phyloP scores from a whole-genome alignment of 371 early-diverging fungal species.

The Smittium mucronatum region DNA sequence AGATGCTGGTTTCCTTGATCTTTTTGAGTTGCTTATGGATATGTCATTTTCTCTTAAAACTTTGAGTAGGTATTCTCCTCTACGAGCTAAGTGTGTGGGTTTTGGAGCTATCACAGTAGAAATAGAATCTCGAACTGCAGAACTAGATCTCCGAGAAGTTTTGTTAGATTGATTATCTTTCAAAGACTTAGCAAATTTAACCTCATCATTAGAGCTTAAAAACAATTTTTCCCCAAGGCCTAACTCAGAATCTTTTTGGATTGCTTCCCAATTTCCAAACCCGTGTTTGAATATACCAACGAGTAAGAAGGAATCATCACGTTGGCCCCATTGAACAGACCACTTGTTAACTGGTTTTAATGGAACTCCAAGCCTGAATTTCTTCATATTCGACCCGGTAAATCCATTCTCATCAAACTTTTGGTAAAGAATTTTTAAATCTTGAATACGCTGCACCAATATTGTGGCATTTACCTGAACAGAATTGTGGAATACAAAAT shows the following conservation, averaged over 20 bases:
- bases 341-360: constrained; percentile 78
- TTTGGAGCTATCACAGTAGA: constrained; percentile 48
- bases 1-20: not conserved
- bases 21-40: constrained; percentile 16
- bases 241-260: constrained; percentile 63
- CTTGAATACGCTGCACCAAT: constrained; percentile 24
- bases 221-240: constrained; percentile 74
- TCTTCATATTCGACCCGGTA: not conserved
- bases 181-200: constrained; percentile 17
- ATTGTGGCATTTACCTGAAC: constrained; percentile 70
- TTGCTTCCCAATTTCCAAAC: constrained; percentile 82
- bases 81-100: constrained; percentile 66
- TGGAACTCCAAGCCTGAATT: constrained; percentile 49
- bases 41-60: constrained; percentile 35
- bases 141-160: constrained; percentile 21
- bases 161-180: constrained; percentile 20
- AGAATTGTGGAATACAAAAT: constrained; percentile 62
- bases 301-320: constrained; percentile 91
- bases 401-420: not conserved
- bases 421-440: constrained; percentile 23
- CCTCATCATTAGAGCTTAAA: constrained; percentile 35
- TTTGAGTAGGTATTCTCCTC: constrained; percentile 84
- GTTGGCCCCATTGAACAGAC: constrained; percentile 75
- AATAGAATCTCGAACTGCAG: constrained; percentile 8
- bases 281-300: constrained; percentile 89